phyloP scores from a whole-genome alignment of 345 rosid genomes.

The Brassica cretica region DNA sequence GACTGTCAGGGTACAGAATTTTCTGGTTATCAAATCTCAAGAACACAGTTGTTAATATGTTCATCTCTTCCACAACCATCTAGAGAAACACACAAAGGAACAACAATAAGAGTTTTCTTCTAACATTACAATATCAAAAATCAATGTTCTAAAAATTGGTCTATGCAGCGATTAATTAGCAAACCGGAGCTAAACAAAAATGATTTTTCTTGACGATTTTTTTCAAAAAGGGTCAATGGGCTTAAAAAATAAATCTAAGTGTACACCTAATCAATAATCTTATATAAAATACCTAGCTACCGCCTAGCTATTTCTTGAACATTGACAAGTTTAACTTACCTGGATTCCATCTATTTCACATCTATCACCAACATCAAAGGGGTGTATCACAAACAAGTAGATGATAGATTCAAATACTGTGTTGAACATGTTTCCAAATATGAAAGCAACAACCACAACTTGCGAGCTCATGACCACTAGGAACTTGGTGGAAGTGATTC shows the following conservation, averaged over 20 bases:
- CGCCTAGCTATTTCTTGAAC: too few relatives aligned
- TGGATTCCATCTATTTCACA: slow-evolving; percentile 76
- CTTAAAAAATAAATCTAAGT: too few relatives aligned
- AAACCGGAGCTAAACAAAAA: too few relatives aligned
- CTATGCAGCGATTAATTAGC: too few relatives aligned
- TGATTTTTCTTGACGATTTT: too few relatives aligned
- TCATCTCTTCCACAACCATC: slow-evolving; percentile 92
- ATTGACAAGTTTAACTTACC: slow-evolving; percentile 37
- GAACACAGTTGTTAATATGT: slow-evolving; percentile 74
- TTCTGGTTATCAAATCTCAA: slow-evolving; percentile 79
- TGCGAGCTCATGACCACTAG: slow-evolving; percentile 63
- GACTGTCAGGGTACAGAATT: slow-evolving; percentile 70
- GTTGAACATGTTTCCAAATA: slow-evolving; percentile 83
- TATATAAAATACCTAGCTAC: too few relatives aligned
- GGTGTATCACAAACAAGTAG: slow-evolving; percentile 82
- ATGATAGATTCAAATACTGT: slow-evolving; percentile 77
- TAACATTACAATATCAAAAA: too few relatives aligned
- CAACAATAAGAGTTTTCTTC: background rate
- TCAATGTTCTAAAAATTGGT: too few relatives aligned
- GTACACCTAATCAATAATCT: too few relatives aligned
- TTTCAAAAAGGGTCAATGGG: too few relatives aligned
- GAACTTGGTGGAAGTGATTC: slow-evolving; percentile 60
- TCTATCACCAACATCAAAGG: slow-evolving; percentile 81
- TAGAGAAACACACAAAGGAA: slow-evolving; percentile 13
- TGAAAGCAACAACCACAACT: slow-evolving; percentile 66